Evolutionary conservation across 805 yeast genomes (phyloP).

Genomic region (Hanseniaspora hatyaiensis): DNA sequence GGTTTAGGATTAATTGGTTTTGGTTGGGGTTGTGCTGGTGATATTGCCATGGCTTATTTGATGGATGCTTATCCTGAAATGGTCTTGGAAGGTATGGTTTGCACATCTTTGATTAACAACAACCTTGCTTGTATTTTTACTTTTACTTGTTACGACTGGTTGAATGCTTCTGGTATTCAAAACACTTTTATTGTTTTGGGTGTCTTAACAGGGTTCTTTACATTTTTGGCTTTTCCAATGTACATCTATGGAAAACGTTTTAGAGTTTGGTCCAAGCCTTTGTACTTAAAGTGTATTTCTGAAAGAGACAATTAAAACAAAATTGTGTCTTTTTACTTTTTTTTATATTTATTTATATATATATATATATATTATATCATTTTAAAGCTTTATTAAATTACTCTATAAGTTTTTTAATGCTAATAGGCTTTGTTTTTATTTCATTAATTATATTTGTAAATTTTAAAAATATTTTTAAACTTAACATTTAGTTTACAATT

Average conservation of each 20-base stretch:
- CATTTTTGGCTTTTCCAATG: constrained; percentile 47
- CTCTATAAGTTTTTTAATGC: no score
- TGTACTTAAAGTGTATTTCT: constrained; percentile 32
- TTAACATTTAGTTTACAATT: no score
- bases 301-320: neutral
- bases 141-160: constrained; percentile 51
- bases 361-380: constrained; percentile 2
- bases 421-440: no score
- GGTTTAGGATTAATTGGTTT: constrained; percentile 57
- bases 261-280: constrained; percentile 46
- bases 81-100: constrained; percentile 61
- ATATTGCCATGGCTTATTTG: constrained; percentile 53
- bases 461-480: no score
- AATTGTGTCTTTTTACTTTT: no score
- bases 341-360: neutral
- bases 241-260: constrained; percentile 49
- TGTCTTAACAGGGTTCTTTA: constrained; percentile 44
- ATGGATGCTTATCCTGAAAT: constrained; percentile 62
- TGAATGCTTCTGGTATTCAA: constrained; percentile 45
- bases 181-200: constrained; percentile 52
- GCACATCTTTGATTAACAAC: constrained; percentile 54
- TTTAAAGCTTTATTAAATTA: no score
- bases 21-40: constrained; percentile 63
- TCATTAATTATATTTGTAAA: no score
- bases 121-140: constrained; percentile 55